These are phyloP conservation scores for Paspalum vaginatum DNA, from an alignment of 176 grass and related monocot genomes.

Conservation along the genomic window DNA sequence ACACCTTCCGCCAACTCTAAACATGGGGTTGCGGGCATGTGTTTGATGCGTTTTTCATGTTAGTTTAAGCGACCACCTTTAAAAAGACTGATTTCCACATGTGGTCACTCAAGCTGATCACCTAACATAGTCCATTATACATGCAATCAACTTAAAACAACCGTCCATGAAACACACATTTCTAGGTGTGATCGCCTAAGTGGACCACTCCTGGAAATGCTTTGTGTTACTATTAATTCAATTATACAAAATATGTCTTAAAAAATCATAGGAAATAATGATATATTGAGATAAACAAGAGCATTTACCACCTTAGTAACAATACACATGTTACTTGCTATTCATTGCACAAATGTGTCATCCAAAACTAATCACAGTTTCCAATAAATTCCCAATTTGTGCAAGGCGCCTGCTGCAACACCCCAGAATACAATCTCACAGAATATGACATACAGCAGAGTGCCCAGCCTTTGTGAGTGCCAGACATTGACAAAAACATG, in stretches of 20 bases:
- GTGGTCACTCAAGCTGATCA: too few species aligned
- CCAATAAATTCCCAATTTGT: constrained; percentile 67
- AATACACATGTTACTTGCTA: background rate
- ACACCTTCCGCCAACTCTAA: too few species aligned
- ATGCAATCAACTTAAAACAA: too few species aligned
- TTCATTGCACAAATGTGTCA: background rate
- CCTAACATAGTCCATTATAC: too few species aligned
- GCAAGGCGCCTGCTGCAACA: constrained; percentile 56
- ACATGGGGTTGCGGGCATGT: too few species aligned
- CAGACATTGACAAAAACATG: constrained; percentile 80
- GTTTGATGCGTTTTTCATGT: too few species aligned
- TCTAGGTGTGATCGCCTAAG: too few species aligned
- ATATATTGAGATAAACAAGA: background rate
- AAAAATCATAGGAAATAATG: too few species aligned
- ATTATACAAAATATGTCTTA: constrained; percentile 4
- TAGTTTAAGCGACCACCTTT: too few species aligned
- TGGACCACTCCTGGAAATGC: too few species aligned
- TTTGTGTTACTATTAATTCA: background rate
- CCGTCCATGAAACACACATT: too few species aligned
- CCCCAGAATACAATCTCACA: constrained; percentile 78
- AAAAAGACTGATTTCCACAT: too few species aligned
- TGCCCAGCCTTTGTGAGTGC: constrained; percentile 61
- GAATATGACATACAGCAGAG: constrained; percentile 72
- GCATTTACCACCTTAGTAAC: background rate
- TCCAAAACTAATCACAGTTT: constrained; percentile 44